Base-by-base conservation (phyloP, 208 protist genomes). In the Acanthamoeba rhysodes region DNA sequence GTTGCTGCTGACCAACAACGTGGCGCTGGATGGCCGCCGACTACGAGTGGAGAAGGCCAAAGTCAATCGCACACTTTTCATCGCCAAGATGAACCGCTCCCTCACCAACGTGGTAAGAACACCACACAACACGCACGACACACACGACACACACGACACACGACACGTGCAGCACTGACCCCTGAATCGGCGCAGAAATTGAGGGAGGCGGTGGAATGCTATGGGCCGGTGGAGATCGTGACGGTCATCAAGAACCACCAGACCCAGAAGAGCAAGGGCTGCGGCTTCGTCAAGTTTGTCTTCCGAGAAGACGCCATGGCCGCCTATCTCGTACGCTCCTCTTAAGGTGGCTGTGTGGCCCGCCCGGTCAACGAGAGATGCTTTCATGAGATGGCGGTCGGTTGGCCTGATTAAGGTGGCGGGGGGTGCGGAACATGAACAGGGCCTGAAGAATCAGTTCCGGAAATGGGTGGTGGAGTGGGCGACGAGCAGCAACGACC, bases 11-110 rank as follows among this genome's bases (percentile, higher is more conserved):
- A 22, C 53, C 78, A 62, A 95, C 27, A 29, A 29, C 59, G 50
- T 20, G 16, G 16, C 80, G 18, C 41, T 95, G 12, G 34, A 78
- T 16, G 90, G 53, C 16, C 59, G 62, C 0, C 95, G 93, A 16
- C n/a, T 95, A 24, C 45, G 90, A 22, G 59, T 95, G 16, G 95
- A 96, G 57, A 95, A 95, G 53, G 84, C 87, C 24, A 78, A 95
- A 41, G 92, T 96, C 37, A 95, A 96, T 41, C 95, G 95, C n/a
- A 96, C 95, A 10, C 59, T 96, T n/a, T 96, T 96, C 50, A 20
- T 96, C 34, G 95, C 95, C 37, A 96, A 96, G 48, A 66, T 96
- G 53, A 78, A 64, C 53, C 68, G 90, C 37, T n/a, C 18, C 55
- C 59, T 96, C 29, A 96, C 55, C 32, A 88, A n/a, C 10, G 66